These are phyloP conservation scores for Mycogone perniciosa DNA, from an alignment of 2,329 filamentous ascomycete species.

Conservation along the genomic window DNA sequence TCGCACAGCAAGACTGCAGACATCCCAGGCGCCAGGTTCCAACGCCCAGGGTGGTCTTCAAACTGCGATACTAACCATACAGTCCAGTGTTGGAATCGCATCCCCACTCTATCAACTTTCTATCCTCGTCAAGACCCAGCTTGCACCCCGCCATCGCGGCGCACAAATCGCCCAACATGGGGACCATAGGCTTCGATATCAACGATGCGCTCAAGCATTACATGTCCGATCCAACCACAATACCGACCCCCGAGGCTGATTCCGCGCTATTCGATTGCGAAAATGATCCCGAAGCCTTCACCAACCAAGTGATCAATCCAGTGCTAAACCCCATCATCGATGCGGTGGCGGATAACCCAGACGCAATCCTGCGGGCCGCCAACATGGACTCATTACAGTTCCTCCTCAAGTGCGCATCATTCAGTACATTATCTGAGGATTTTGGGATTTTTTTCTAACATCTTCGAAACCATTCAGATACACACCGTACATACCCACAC, in stretches of 20 bases:
- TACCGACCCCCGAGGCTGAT: slow-evolving; percentile 82
- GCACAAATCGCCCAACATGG: slow-evolving; percentile 45
- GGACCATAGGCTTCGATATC: slow-evolving; percentile 83
- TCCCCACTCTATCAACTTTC: background rate
- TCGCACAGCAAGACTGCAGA: slow-evolving; percentile 1
- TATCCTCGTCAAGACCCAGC: background rate
- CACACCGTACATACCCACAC: slow-evolving; percentile 69
- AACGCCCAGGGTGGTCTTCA: background rate
- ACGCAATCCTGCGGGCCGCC: slow-evolving; percentile 71
- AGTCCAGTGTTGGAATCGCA: background rate
- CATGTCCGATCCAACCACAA: slow-evolving; percentile 81
- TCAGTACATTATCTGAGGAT: slow-evolving; percentile 26
- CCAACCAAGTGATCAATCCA: slow-evolving; percentile 70
- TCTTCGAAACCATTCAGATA: slow-evolving; percentile 64
- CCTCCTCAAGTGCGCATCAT: slow-evolving; percentile 82
- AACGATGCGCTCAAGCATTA: slow-evolving; percentile 96
- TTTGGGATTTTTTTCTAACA: slow-evolving; percentile 42
- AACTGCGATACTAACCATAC: background rate
- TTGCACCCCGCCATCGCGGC: slow-evolving; percentile 12
- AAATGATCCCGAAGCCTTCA: slow-evolving; percentile 79
- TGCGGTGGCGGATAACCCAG: slow-evolving; percentile 83
- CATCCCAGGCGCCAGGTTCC: background rate
- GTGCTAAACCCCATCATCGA: slow-evolving; percentile 90
- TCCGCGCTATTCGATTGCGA: slow-evolving; percentile 82
- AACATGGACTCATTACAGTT: slow-evolving; percentile 93